Base-by-base conservation (phyloP, 129 eudicot genomes). In the Scalesia atractyloides region DNA sequence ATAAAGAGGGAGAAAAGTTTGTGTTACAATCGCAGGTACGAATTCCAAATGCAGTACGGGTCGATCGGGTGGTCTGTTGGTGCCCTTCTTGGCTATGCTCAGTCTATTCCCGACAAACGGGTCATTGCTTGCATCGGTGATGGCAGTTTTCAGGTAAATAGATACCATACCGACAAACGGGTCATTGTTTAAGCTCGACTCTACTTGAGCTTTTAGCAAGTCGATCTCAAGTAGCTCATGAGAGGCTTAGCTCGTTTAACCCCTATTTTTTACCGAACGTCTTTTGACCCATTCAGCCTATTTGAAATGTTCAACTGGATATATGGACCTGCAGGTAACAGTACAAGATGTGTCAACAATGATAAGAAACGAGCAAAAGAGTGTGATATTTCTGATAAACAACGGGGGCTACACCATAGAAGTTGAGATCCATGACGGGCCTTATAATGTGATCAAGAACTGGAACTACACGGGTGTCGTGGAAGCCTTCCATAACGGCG, bases 31-130 rank as follows among this genome's bases (percentile, higher is more conserved):
- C 72, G 76, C 69, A 86, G 91, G 86, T 86, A 83, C 41, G 86
- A 87, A 51, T 84, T 84, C 54, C 89, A 87, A 70, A 87, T 87
- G 89, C 89, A 87, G 64, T 84, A 87, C 33, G 92, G 89, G 15
- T 84, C 92, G 8, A 87, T 87, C 41, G 87, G 89, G 26, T 87
- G 89, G 92, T 81, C 92, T 5, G 92, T 87, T 54, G 92, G 89
- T 59, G 92, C 92, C 0, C 76, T 84, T 0, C 83, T 87, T 46
- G 92, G 92, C 9, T 87, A 84, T 37, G 92, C 92, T 8, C 92
- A 87, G 47, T 64, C 87, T 43, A 72, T 73, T 3, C 86, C 85
- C 1, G 75, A 73, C n/a, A 87, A 87, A 50, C 71, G 92, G 9
- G 89, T 87, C 20, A 82, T 87, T 57, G 85, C 83, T 53, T 76